Conservation (phyloP, 495 filamentous ascomycete species). For the Penicillium ucsense region DNA sequence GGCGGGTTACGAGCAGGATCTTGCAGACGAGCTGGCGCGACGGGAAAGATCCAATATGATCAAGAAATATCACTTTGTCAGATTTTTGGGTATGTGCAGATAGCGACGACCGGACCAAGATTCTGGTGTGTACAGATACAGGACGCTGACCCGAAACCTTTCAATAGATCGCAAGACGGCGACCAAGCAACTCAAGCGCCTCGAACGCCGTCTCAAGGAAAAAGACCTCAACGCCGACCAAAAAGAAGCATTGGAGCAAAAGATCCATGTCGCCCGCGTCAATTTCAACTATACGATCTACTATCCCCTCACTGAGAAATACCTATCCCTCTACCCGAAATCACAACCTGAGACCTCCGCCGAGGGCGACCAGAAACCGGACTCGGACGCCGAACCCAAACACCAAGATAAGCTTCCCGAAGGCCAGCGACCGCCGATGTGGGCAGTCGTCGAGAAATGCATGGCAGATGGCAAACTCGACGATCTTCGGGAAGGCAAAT, state of each 20-base stretch:
- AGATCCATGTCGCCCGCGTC: conserved; percentile 62
- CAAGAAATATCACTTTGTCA: conserved; percentile 83
- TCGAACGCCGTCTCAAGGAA: conserved; percentile 42
- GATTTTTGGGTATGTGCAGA: conserved; percentile 60
- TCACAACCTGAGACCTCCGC: conserved; percentile 18
- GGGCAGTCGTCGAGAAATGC: conserved; percentile 57
- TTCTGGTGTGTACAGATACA: neutral
- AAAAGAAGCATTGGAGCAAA: conserved; percentile 39
- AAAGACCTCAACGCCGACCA: conserved; percentile 32
- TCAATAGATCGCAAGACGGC: conserved; percentile 75
- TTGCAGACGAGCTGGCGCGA: conserved; percentile 52
- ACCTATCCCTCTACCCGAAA: conserved; percentile 64
- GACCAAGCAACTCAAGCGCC: conserved; percentile 53
- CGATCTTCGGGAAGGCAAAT: conserved; percentile 43
- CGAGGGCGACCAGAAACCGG: conserved; percentile 9
- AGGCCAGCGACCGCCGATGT: conserved; percentile 47
- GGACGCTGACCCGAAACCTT: neutral
- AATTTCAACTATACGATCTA: conserved; percentile 82
- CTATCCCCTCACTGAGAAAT: conserved; percentile 69
- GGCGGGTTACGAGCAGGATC: conserved; percentile 60
- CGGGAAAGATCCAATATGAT: conserved; percentile 64
- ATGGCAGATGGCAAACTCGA: conserved; percentile 57
- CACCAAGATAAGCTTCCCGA: conserved; percentile 9
- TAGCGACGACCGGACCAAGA: neutral
- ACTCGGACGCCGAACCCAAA: conserved; percentile 11